Evolutionary conservation across 2,329 filamentous ascomycete genomes (phyloP).

Genomic region (Cercospora sp.): DNA sequence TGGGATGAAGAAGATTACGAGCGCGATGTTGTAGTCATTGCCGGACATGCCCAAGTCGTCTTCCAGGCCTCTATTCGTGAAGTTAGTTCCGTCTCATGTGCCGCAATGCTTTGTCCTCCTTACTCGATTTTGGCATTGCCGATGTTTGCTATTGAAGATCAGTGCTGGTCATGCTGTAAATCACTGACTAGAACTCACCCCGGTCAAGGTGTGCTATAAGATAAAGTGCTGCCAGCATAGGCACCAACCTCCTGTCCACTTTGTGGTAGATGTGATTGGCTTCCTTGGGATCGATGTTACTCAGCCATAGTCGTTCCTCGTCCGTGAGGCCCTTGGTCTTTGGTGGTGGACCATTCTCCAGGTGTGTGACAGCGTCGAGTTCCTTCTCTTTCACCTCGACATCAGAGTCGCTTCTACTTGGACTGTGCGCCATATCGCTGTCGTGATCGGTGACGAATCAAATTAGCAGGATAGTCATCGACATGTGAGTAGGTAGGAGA

Average conservation of each 20-base stretch:
- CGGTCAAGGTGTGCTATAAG: slow-evolving; percentile 48
- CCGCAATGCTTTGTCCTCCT: not conserved
- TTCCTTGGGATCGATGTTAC: slow-evolving; percentile 25
- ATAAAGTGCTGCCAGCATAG: slow-evolving; percentile 44
- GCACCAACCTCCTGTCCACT: slow-evolving; percentile 23
- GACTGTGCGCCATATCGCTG: slow-evolving; percentile 11
- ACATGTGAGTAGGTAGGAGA: not conserved
- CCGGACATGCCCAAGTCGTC: slow-evolving; percentile 47
- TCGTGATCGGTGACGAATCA: not conserved
- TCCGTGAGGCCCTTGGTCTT: slow-evolving; percentile 26
- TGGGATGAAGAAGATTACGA: slow-evolving; percentile 55
- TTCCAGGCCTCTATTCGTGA: slow-evolving; percentile 42
- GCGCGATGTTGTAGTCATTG: slow-evolving; percentile 52
- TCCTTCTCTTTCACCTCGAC: slow-evolving; percentile 24
- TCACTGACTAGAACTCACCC: not conserved
- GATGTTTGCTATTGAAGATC: slow-evolving; percentile 49
- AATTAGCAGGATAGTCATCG: not conserved
- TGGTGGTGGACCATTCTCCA: slow-evolving; percentile 16
- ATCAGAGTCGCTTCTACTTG: slow-evolving; percentile 13
- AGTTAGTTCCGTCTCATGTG: not conserved
- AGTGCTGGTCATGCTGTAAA: not conserved
- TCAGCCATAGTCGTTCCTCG: slow-evolving; percentile 30
- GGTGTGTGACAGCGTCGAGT: slow-evolving; percentile 20
- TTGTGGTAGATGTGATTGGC: slow-evolving; percentile 44
- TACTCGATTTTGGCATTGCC: slow-evolving; percentile 53